phyloP scores from a whole-genome alignment of 208 protist species.

The Leishmania braziliensis region DNA sequence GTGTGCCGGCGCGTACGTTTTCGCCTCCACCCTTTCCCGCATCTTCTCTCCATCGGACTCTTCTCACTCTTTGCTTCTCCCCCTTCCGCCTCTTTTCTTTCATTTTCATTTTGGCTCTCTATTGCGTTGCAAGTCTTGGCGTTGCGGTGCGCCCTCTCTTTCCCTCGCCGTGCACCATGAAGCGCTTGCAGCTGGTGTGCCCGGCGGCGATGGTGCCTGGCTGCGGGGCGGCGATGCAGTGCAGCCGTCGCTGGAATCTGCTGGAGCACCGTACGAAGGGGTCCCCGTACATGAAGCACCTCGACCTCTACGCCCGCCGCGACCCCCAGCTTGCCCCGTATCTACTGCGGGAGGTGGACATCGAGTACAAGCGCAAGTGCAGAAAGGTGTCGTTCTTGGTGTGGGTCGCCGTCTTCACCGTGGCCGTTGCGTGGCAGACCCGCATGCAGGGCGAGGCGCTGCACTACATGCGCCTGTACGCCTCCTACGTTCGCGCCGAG shows the following conservation, averaged over 20 bases:
- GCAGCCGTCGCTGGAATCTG: slow-evolving; percentile 55
- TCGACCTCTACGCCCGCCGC: slow-evolving; percentile 89
- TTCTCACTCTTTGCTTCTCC: background rate
- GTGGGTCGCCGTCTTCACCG: slow-evolving; percentile 81
- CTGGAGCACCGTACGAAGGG: slow-evolving; percentile 87
- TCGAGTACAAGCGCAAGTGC: slow-evolving; percentile 91
- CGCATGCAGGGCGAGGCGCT: slow-evolving; percentile 78
- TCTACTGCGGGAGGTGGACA: slow-evolving; percentile 89
- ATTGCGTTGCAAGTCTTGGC: background rate
- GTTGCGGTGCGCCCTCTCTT: background rate
- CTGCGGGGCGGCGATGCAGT: slow-evolving; percentile 23
- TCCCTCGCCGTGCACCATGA: background rate
- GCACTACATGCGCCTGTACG: slow-evolving; percentile 86
- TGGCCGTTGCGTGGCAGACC: slow-evolving; percentile 61
- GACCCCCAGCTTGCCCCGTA: slow-evolving; percentile 90
- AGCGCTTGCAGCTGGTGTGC: slow-evolving; percentile 8
- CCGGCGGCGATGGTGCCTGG: slow-evolving; percentile 1
- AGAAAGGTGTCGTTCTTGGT: slow-evolving; percentile 84
- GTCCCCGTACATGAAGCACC: slow-evolving; percentile 86
- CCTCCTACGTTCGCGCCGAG: slow-evolving; percentile 62
- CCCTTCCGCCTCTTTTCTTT: background rate
- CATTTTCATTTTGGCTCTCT: background rate
- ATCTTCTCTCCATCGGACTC: background rate
- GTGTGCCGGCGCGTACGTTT: background rate
- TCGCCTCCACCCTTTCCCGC: background rate